These are phyloP conservation scores for Phytophthora hibernalis DNA, from an alignment of 352 stramenopile species.

Conservation along the genomic window DNA sequence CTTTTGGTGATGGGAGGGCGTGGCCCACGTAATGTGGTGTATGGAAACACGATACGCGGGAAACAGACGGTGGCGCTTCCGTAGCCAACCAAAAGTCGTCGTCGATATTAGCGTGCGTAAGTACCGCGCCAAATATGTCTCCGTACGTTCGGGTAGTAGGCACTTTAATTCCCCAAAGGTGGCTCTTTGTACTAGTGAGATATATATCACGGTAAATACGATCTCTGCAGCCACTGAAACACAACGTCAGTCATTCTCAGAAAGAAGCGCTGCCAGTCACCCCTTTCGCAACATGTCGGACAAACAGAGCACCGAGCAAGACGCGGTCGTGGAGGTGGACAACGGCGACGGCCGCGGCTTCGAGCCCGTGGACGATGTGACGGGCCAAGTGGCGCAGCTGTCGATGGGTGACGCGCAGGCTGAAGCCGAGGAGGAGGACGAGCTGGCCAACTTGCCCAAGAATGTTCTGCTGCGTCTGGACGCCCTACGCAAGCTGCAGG, in stretches of 20 bases:
- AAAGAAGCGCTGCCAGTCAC: conserved; percentile 24
- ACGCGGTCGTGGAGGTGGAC: conserved; percentile 72
- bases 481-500: conserved; percentile 77
- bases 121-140: neutral
- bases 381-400: conserved; percentile 50
- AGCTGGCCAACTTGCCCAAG: conserved; percentile 67
- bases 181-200: too few relatives aligned
- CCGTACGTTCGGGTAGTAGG: too few relatives aligned
- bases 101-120: neutral
- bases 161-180: too few relatives aligned
- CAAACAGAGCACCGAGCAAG: conserved; percentile 48
- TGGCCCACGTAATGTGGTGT: conserved; percentile 19
- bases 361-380: conserved; percentile 57
- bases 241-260: conserved; percentile 25
- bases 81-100: conserved; percentile 40
- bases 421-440: conserved; percentile 60
- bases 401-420: conserved; percentile 29
- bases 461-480: conserved; percentile 79
- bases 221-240: conserved; percentile 1
- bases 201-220: too few relatives aligned
- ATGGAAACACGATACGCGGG: neutral
- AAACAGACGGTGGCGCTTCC: conserved; percentile 34
- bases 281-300: conserved; percentile 42
- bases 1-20: conserved; percentile 17
- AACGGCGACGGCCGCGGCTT: conserved; percentile 67